Evolutionary conservation across 192 early-diverging fungal genomes (phyloP).

Genomic region (Ambispora gerdemannii): DNA sequence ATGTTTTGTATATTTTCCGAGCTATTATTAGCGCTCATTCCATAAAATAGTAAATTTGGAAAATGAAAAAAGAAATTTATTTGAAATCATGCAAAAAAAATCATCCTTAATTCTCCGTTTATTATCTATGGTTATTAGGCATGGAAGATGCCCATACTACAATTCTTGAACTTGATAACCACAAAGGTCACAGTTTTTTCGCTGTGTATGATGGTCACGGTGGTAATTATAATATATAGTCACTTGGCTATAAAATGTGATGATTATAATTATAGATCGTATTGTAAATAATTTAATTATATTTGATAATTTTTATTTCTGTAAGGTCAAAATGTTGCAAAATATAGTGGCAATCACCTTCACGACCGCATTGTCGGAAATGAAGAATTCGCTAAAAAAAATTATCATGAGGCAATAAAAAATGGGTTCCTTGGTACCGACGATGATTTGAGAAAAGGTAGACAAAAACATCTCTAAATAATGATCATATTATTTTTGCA

Average conservation of each 20-base stretch:
- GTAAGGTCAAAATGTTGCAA: constrained; percentile 72
- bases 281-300: not conserved
- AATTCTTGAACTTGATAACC: constrained; percentile 64
- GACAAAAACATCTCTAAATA: not conserved
- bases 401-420: constrained; percentile 77
- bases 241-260: not conserved
- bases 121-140: constrained; percentile 43
- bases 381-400: constrained; percentile 59
- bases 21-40: not conserved
- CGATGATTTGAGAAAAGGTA: constrained; percentile 71
- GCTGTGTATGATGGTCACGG: constrained; percentile 98
- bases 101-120: constrained; percentile 4
- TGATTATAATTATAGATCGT: not conserved
- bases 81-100: no score
- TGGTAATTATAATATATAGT: constrained; percentile 44
- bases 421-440: constrained; percentile 82
- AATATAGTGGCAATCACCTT: constrained; percentile 75
- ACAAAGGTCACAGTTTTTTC: constrained; percentile 77
- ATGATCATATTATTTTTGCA: not conserved
- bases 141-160: constrained; percentile 99
- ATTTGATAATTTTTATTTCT: not conserved
- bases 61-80: no score
- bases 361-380: constrained; percentile 69
- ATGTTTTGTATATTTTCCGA: not conserved
- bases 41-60: no score